A percentile compares a stretch with the other conserved stretches of the same genome.
phyloP scores from a whole-genome alignment of 257 asterid genomes.

The Forsythia viridissima region DNA sequence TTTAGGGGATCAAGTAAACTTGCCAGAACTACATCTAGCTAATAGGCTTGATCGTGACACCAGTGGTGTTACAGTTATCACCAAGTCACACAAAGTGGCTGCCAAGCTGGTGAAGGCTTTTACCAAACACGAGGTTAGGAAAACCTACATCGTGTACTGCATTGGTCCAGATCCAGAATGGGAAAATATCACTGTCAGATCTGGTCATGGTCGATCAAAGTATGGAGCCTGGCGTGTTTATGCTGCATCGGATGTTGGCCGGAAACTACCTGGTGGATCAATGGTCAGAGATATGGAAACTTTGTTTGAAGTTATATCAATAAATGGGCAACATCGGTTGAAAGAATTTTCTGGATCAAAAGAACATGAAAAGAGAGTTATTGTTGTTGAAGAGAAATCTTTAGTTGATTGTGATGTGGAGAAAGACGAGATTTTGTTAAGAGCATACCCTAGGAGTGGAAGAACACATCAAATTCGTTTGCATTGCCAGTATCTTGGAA shows the following conservation, averaged over 20 bases:
- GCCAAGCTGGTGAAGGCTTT: slow-evolving; percentile 92
- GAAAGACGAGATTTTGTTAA: slow-evolving; percentile 63
- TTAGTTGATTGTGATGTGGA: slow-evolving; percentile 36
- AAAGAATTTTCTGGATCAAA: slow-evolving; percentile 33
- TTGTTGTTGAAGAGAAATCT: slow-evolving; percentile 60
- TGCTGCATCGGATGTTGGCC: slow-evolving; percentile 72
- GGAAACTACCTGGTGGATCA: slow-evolving; percentile 85
- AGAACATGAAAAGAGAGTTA: slow-evolving; percentile 32
- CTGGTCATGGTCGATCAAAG: slow-evolving; percentile 93
- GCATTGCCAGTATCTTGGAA: slow-evolving; percentile 91
- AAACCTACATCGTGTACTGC: slow-evolving; percentile 76
- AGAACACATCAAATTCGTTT: slow-evolving; percentile 94
- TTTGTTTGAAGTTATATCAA: slow-evolving; percentile 56
- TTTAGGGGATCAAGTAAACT: slow-evolving; percentile 42
- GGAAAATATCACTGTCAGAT: slow-evolving; percentile 51
- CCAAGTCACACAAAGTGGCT: slow-evolving; percentile 87
- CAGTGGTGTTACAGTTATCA: slow-evolving; percentile 81
- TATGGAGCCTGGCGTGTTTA: slow-evolving; percentile 98
- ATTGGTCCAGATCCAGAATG: slow-evolving; percentile 66
- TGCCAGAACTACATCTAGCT: slow-evolving; percentile 72
- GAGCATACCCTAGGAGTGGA: slow-evolving; percentile 84
- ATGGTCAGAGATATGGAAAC: slow-evolving; percentile 83
- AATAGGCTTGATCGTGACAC: slow-evolving; percentile 97
- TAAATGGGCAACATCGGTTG: slow-evolving; percentile 43
- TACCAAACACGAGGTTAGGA: slow-evolving; percentile 67